Base-by-base conservation (phyloP, 441 rosid species). In the Populus hybrid region DNA sequence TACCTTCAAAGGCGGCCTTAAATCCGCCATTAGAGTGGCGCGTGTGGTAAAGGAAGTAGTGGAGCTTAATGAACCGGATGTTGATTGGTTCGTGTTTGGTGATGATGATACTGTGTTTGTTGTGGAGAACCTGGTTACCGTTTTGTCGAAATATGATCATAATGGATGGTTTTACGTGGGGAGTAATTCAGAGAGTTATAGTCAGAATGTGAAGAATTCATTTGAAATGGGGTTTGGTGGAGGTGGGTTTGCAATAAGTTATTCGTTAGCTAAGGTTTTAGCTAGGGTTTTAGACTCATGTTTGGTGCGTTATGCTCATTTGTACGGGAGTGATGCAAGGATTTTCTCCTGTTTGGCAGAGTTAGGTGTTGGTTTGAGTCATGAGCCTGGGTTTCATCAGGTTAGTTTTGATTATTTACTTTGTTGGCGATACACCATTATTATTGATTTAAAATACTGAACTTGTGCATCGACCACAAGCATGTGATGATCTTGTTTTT, bases 351-450 rank as follows among this genome's bases (percentile, higher is more conserved):
- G 97, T 86, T 74, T 95, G 80, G 95, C 90, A n/a, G 98, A 95
- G 84, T 83, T 95, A 72, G 98, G 99, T 72, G 94, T 92, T 10
- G 87, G 88, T 2, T 83, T 95, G 78, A 95, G 97, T 65, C 97
- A 83, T 75, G 97, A 95, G 79, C 90, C 93, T 53, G 99, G 98
- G 9, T 95, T 95, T 79, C 99, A 95, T 87, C 98, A 93, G 99
- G 98, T 78, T 53, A 9, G 8, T 18, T 38, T 68, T 42, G 8
- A 9, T 7, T 57, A 14, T 12, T 21, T 21, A 63, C 53, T 42
- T 63, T 57, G 10, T 32, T 53, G 34, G 1, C 7, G 50, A 21
- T 74, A 5, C 24, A 14, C 28, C 16, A 46, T 63, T 77, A 23
- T 59, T n/a, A 4, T 70, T 7, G 5, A 24, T 18, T 46, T 5